Percentiles rank a stretch among this genome's conserved stretches.
These are phyloP conservation scores for Ulota crispa DNA, from an alignment of 225 moss, liverwort and hornwort genomes.

Conservation along the genomic window DNA sequence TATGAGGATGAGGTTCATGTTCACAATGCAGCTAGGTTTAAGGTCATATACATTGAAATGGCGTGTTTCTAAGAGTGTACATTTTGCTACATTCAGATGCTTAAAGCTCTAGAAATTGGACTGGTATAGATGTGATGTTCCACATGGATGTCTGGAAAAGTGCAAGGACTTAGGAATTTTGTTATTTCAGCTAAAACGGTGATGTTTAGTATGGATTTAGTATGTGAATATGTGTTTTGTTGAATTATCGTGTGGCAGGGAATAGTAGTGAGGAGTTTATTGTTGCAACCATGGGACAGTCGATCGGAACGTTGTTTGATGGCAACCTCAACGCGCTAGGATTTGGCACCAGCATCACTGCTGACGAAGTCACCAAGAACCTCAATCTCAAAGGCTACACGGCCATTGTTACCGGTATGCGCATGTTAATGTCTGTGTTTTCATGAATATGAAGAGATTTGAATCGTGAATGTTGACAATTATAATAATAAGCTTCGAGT, in stretches of 20 bases:
- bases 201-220: neutral
- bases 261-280: neutral
- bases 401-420: slow-evolving; percentile 43
- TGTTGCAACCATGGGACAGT: slow-evolving; percentile 31
- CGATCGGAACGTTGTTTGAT: slow-evolving; percentile 37
- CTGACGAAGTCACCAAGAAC: slow-evolving; percentile 42
- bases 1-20: no score
- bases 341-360: slow-evolving; percentile 39
- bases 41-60: neutral
- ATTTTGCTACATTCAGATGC: no score
- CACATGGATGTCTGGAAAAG: neutral
- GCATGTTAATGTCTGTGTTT: neutral
- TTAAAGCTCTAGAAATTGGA: no score
- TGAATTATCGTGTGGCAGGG: neutral
- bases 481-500: neutral
- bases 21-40: neutral
- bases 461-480: neutral
- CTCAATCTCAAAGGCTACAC: slow-evolving; percentile 36
- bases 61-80: neutral
- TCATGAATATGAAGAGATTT: neutral
- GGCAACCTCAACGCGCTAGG: slow-evolving; percentile 43
- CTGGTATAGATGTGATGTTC: no score
- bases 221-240: neutral
- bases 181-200: neutral
- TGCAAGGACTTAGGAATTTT: neutral